Conservation (phyloP, 2,329 filamentous ascomycete species). For the Xylaria sp. region DNA sequence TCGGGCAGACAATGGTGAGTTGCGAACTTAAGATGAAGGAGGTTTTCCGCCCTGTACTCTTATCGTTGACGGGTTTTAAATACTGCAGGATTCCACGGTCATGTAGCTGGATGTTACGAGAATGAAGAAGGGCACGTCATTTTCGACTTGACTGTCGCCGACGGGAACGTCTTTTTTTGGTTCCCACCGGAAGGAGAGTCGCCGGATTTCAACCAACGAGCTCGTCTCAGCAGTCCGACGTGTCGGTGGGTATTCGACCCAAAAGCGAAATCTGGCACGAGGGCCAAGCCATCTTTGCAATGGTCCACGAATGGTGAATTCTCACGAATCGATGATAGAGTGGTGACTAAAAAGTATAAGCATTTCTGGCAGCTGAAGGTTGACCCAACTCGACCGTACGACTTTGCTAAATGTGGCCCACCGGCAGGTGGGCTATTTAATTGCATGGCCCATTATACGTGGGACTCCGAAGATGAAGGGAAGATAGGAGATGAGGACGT, state of each 20-base stretch:
- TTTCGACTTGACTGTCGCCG: conserved; percentile 57
- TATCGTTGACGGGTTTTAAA: neutral
- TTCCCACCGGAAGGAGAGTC: conserved; percentile 54
- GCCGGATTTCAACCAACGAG: conserved; percentile 44
- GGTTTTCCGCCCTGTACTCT: neutral
- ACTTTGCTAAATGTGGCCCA: conserved; percentile 58
- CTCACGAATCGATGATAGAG: conserved; percentile 61
- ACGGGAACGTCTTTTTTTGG: conserved; percentile 60
- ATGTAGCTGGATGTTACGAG: conserved; percentile 61
- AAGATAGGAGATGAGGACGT: conserved; percentile 52
- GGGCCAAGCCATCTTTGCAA: conserved; percentile 51
- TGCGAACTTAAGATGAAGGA: neutral
- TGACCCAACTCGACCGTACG: conserved; percentile 54
- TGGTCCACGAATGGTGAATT: conserved; percentile 62
- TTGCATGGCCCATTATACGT: conserved; percentile 58
- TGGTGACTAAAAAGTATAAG: conserved; percentile 56
- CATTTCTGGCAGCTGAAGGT: conserved; percentile 60
- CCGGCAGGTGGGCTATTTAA: conserved; percentile 59
- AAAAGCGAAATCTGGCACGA: conserved; percentile 50
- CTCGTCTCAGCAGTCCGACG: conserved; percentile 55
- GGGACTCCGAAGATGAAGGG: conserved; percentile 46
- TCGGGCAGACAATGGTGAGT: conserved; percentile 61
- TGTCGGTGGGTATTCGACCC: conserved; percentile 57
- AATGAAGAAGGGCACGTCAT: conserved; percentile 58
- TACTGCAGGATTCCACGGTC: conserved; percentile 57